Conservation (phyloP, 805 yeast species). For the Kazachstania bromeliacearum region DNA sequence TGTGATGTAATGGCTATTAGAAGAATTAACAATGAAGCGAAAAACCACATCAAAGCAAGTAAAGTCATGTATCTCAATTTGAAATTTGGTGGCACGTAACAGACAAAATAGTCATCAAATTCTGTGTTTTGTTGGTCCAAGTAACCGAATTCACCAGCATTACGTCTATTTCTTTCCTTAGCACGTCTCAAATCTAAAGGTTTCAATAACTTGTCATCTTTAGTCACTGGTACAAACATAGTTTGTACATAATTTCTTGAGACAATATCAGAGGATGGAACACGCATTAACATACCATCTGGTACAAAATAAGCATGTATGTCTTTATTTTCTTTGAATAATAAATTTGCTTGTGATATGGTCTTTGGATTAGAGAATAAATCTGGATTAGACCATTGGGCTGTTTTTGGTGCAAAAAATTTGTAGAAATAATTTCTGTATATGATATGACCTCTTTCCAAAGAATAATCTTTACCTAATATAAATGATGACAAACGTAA, state of each 20-base stretch:
- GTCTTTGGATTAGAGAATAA: slow-evolving; percentile 46
- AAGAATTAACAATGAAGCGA: slow-evolving; percentile 31
- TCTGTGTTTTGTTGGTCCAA: slow-evolving; percentile 35
- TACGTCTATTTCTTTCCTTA: slow-evolving; percentile 29
- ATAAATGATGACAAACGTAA: slow-evolving; percentile 79
- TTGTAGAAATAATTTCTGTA: slow-evolving; percentile 44
- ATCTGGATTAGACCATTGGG: slow-evolving; percentile 40
- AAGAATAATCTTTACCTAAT: slow-evolving; percentile 48
- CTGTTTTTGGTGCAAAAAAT: slow-evolving; percentile 31
- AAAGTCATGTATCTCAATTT: slow-evolving; percentile 42
- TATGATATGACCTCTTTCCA: slow-evolving; percentile 60
- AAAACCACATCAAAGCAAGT: slow-evolving; percentile 36
- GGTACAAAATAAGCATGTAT: slow-evolving; percentile 58
- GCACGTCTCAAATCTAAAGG: slow-evolving; percentile 24
- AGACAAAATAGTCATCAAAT: slow-evolving; percentile 51
- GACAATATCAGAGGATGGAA: slow-evolving; percentile 74
- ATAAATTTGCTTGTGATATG: slow-evolving; percentile 34
- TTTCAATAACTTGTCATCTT: slow-evolving; percentile 54
- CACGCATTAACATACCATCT: slow-evolving; percentile 75
- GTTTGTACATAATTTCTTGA: slow-evolving; percentile 54
- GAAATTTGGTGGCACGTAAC: slow-evolving; percentile 80
- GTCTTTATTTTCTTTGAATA: slow-evolving; percentile 35
- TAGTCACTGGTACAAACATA: slow-evolving; percentile 75
- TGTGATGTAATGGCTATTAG: slow-evolving; percentile 15
- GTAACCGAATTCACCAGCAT: slow-evolving; percentile 36